Base-by-base conservation (phyloP, 2,329 filamentous ascomycete species). In the Paecilomyces formosus region DNA sequence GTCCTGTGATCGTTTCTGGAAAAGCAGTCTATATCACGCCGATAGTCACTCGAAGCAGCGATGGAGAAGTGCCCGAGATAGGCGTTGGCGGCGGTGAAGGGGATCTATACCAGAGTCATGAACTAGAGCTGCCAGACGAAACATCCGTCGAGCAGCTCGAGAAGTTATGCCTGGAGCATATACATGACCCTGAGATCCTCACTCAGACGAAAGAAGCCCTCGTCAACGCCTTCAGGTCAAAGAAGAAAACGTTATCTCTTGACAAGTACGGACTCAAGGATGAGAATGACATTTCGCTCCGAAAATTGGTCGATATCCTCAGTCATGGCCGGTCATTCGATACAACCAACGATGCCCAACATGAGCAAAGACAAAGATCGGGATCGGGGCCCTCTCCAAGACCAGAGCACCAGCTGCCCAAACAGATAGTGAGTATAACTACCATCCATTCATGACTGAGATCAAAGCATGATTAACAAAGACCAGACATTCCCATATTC, bases 61-160 rank as follows among this genome's bases (percentile, higher is more conserved):
- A 88, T 7, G 72, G 74, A 13, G 84, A 90, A 22, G 76, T 96
- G 31, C 80, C 79, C 2, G 93, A 97, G 70, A 68, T 87, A 6
- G 92, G 91, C 1, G 82, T 89, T 28, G 92, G 91, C 5, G 92
- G 91, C 5, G 92, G 92, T 0, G 85, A 85, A 12, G 88, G 87
- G 2, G 90, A 95, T 70, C 74, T 95, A 5, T 82, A 86, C 63
- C 83, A 86, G 53, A 81, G 82, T 22, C 83, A 85, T 24, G 87
- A 89, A 68, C 73, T 94, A 7, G 85, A 88, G 33, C 70, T 85
- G 9, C 70, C 83, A 6, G 79, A 82, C 60, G 65, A 68, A 1
- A 65, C 65, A 24, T 73, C 81, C n/a, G 64, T 84, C 0, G 75
- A 78, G 1, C 80, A 83, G 52, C 69, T 90, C 4, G 74, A 82